phyloP scores from a whole-genome alignment of 2,329 filamentous ascomycete genomes.

The Penicillium griseofulvum region DNA sequence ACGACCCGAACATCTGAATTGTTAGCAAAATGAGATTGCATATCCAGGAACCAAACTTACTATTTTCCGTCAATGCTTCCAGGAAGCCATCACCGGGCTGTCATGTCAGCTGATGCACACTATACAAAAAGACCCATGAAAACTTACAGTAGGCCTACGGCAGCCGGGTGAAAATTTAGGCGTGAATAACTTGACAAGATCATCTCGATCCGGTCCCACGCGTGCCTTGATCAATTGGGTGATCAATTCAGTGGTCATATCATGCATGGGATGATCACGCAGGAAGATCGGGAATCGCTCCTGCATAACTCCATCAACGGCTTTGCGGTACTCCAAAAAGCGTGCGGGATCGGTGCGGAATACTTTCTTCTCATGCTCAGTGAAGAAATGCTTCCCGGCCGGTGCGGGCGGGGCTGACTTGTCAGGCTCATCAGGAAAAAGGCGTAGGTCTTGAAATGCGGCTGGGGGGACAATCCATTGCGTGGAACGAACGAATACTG shows the following conservation, averaged over 20 bases:
- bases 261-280: neutral
- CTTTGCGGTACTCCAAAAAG: neutral
- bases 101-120: too few relatives aligned
- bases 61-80: too few relatives aligned
- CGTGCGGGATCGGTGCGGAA: neutral
- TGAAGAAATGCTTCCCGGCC: neutral
- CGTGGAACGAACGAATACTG: neutral
- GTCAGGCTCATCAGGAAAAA: neutral
- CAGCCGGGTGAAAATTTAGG: too few relatives aligned
- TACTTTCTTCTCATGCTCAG: neutral
- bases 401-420: neutral
- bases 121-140: too few relatives aligned
- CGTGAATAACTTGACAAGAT: too few relatives aligned
- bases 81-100: too few relatives aligned
- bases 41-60: too few relatives aligned
- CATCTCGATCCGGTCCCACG: too few relatives aligned
- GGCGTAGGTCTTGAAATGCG: neutral
- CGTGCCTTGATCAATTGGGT: too few relatives aligned
- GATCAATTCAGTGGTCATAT: neutral
- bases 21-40: too few relatives aligned
- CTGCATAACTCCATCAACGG: neutral
- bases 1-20: too few relatives aligned
- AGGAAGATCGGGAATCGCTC: neutral
- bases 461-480: neutral
- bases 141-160: too few relatives aligned